phyloP scores from a whole-genome alignment of 805 yeast species.

The Scheffersomyces ergatensis region DNA sequence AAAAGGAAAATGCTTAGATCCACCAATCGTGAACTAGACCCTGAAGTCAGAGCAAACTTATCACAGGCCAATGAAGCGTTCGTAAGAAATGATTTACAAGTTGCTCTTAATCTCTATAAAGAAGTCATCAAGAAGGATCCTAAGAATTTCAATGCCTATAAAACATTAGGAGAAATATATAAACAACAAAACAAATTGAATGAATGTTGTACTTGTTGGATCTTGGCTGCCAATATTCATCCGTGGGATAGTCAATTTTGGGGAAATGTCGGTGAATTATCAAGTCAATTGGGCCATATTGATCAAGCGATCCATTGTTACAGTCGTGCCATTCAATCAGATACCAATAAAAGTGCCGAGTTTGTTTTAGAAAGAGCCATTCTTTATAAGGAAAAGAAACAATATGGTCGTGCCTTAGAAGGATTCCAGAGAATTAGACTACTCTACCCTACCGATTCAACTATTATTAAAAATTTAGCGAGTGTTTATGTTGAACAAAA shows the following conservation, averaged over 20 bases:
- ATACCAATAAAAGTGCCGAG: slow-evolving; percentile 31
- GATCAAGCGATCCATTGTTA: slow-evolving; percentile 82
- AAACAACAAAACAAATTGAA: slow-evolving; percentile 61
- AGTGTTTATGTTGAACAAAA: slow-evolving; percentile 53
- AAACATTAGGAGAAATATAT: slow-evolving; percentile 83
- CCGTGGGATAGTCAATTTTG: slow-evolving; percentile 77
- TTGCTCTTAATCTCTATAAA: slow-evolving; percentile 57
- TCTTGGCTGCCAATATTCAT: slow-evolving; percentile 74
- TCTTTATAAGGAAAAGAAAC: slow-evolving; percentile 64
- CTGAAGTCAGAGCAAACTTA: slow-evolving; percentile 65
- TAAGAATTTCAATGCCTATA: slow-evolving; percentile 78
- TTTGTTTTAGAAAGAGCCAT: slow-evolving; percentile 64
- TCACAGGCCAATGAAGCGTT: slow-evolving; percentile 80
- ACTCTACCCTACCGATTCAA: slow-evolving; percentile 56
- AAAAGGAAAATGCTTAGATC: slow-evolving; percentile 33
- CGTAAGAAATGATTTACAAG: slow-evolving; percentile 58
- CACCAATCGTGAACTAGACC: slow-evolving; percentile 52
- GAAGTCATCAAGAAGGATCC: slow-evolving; percentile 79
- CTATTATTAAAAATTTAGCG: slow-evolving; percentile 56
- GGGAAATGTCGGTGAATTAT: slow-evolving; percentile 70
- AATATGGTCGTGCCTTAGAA: slow-evolving; percentile 69
- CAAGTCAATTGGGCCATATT: slow-evolving; percentile 61
- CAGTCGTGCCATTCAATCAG: slow-evolving; percentile 30
- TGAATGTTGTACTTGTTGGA: slow-evolving; percentile 79
- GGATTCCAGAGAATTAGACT: slow-evolving; percentile 60